A percentile compares a stretch with the other conserved stretches of the same genome.
Evolutionary conservation across 805 yeast genomes (phyloP).

Genomic region (Candida silvatica): DNA sequence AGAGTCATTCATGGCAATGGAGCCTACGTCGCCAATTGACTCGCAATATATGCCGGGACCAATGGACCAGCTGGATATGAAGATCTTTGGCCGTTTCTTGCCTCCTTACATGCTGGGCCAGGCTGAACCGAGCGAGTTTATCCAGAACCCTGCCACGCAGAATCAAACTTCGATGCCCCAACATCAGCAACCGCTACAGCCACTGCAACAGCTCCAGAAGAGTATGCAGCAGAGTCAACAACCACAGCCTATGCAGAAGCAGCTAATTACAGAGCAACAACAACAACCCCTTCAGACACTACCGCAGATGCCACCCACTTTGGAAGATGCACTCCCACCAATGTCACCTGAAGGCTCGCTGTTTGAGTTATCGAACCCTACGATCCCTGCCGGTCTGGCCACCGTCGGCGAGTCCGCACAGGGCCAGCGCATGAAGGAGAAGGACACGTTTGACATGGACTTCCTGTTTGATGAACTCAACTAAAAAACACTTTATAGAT

Average conservation of each 20-base stretch:
- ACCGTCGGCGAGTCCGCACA: conserved; percentile 18
- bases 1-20: neutral
- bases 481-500: neutral
- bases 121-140: conserved; percentile 5
- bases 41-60: conserved; percentile 64
- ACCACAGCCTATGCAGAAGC: neutral
- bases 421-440: conserved; percentile 4
- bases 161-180: neutral
- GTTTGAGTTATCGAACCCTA: conserved; percentile 3
- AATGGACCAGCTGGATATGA: conserved; percentile 78
- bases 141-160: conserved; percentile 6
- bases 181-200: conserved; percentile 1
- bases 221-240: no score
- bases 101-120: conserved; percentile 73
- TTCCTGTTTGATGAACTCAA: conserved; percentile 1
- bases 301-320: no score
- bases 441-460: neutral
- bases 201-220: neutral
- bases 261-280: neutral
- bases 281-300: no score
- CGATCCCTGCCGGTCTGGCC: conserved; percentile 25
- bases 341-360: neutral
- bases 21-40: conserved; percentile 2
- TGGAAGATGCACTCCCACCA: neutral
- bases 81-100: conserved; percentile 71